Base-by-base conservation (phyloP, 768 basidiomycete genomes). In the Amanita molliuscula region DNA sequence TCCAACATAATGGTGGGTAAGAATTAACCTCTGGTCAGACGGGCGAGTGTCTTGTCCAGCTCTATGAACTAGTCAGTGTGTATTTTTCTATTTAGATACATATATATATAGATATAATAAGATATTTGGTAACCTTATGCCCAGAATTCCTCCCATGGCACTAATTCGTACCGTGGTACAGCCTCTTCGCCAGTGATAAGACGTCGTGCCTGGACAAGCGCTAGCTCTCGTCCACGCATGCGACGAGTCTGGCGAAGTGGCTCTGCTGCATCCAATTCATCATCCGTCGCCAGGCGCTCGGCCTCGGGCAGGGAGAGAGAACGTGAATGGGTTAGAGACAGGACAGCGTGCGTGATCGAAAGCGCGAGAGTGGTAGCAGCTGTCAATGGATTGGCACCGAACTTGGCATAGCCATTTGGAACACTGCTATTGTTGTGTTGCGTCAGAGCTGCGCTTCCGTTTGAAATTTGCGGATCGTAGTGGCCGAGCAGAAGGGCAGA, bases 401-500 rank as follows among this genome's bases (percentile, higher is more conserved):
- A 11, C 6, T 26, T 35, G 34, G 34, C 11, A 45, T 34, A 9
- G 21, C 35, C 46, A 25, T 36, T 26, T 16, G 9, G 8, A 26
- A 6, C 2, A 25, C 15, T 35, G 23, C 37, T 47, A 6, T n/a
- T 6, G 16, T 18, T 29, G 1, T 11, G 18, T 28, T 45, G 9
- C 18, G 34, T 34, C 34, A 34, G n/a, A 34, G 34, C 34, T 4
- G 10, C n/a, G 21, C 42, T 8, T 26, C 26, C 25, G 25, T 9
- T 43, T 21, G 47, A 21, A 16, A 60, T 47, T 18, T 56, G 47
- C 41, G 69, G 62, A 38, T 72, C 60, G 64, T 81, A 97, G 59
- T 93, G 86, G 0, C 81, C 93, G 4, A 95, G 72, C 21, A 93
- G 79, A 48, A 97, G 78, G 1, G 95, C 88, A 4, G 92, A 92